A percentile compares a stretch with the other conserved stretches of the same genome.
Evolutionary conservation across 2,329 filamentous ascomycete species (phyloP).

Genomic region (Fusarium sp.): DNA sequence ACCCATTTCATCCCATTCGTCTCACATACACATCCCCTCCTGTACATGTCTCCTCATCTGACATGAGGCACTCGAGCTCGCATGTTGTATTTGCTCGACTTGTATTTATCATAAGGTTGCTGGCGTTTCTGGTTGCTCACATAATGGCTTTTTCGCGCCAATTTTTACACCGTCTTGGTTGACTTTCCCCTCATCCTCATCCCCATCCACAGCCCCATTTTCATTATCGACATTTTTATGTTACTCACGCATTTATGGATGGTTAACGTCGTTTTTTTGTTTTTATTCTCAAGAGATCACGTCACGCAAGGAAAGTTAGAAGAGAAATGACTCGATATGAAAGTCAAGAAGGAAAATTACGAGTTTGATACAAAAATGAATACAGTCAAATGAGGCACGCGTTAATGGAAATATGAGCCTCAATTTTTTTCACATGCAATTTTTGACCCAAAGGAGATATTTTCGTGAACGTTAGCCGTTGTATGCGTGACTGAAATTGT

Average conservation of each 20-base stretch:
- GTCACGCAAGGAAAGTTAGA: constrained; percentile 38
- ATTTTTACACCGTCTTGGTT: constrained; percentile 12
- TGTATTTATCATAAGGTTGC: constrained; percentile 38
- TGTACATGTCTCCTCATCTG: constrained; percentile 45
- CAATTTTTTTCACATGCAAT: constrained; percentile 20
- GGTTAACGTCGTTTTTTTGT: constrained; percentile 26
- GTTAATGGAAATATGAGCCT: constrained; percentile 31
- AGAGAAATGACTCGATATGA: constrained; percentile 40
- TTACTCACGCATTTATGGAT: constrained; percentile 29
- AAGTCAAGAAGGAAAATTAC: constrained; percentile 35
- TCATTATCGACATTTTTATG: constrained; percentile 28
- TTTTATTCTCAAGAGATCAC: constrained; percentile 37
- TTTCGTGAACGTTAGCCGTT: neutral
- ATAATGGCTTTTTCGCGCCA: constrained; percentile 34
- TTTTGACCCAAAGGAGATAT: neutral
- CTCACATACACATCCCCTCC: constrained; percentile 30
- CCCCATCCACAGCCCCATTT: constrained; percentile 8
- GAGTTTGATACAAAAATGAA: constrained; percentile 44
- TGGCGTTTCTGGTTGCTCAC: constrained; percentile 45
- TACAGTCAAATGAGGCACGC: constrained; percentile 36
- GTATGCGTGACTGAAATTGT: constrained; percentile 1
- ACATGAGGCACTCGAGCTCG: constrained; percentile 37
- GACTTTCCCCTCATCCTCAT: neutral
- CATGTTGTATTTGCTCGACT: constrained; percentile 40
- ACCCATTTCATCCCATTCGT: constrained; percentile 7